A percentile compares a stretch with the other conserved stretches of the same genome.
These are phyloP conservation scores for Ophiosphaerella herpotricha DNA, from an alignment of 2,329 filamentous ascomycete species.

Conservation along the genomic window DNA sequence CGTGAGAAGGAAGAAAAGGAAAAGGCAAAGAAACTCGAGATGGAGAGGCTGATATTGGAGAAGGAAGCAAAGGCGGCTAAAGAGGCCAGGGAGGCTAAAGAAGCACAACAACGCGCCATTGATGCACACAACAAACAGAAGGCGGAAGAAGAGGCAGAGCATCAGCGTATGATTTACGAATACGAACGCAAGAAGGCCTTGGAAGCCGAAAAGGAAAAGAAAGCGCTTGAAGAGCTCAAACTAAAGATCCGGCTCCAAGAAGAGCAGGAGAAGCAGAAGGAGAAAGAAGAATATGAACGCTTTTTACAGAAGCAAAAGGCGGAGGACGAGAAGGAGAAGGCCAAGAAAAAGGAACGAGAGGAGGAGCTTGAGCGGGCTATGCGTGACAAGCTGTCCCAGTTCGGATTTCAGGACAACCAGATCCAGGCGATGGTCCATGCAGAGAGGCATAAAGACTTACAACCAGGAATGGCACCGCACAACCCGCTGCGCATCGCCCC, in stretches of 20 bases:
- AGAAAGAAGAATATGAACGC: constrained; percentile 50
- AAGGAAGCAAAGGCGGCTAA: constrained; percentile 35
- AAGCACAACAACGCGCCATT: constrained; percentile 38
- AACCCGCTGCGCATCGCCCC: constrained; percentile 39
- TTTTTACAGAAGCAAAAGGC: constrained; percentile 48
- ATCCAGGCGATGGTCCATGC: constrained; percentile 55
- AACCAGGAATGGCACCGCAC: constrained; percentile 39
- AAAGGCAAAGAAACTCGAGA: constrained; percentile 31
- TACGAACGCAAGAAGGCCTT: constrained; percentile 43
- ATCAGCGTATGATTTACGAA: constrained; percentile 41
- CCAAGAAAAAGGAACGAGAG: constrained; percentile 46
- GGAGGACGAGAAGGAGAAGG: constrained; percentile 48
- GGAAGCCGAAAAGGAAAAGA: constrained; percentile 42
- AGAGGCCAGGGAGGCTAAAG: constrained; percentile 36
- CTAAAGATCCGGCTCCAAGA: constrained; percentile 48
- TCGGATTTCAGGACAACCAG: constrained; percentile 54
- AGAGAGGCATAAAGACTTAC: constrained; percentile 49
- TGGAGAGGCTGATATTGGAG: constrained; percentile 36
- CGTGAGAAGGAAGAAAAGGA: constrained; percentile 30
- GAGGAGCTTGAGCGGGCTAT: constrained; percentile 52
- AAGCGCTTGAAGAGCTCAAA: constrained; percentile 44
- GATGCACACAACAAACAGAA: constrained; percentile 42
- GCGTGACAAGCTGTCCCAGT: constrained; percentile 50
- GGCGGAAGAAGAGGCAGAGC: constrained; percentile 39
- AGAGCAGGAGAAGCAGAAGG: constrained; percentile 47